A percentile compares a stretch with the other conserved stretches of the same genome.
phyloP scores from a whole-genome alignment of 345 rosid genomes.

The Mangifera indica region DNA sequence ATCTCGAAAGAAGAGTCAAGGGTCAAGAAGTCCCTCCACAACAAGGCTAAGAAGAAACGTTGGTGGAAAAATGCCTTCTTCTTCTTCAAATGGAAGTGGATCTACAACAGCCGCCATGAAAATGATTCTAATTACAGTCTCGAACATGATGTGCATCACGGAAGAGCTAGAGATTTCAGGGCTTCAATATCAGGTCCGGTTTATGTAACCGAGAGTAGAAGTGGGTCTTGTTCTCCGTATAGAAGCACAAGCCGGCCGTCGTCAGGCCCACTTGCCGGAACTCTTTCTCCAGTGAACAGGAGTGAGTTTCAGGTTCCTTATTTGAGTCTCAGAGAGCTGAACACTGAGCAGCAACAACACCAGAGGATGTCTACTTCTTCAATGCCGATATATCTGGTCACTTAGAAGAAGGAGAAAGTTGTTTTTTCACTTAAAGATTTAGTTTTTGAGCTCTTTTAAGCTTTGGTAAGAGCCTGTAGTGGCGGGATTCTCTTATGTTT shows the following conservation, averaged over 20 bases:
- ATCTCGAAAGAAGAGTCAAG: constrained; percentile 60
- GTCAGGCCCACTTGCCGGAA: constrained; percentile 77
- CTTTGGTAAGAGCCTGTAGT: not conserved
- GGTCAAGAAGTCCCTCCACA: constrained; percentile 34
- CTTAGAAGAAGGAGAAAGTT: constrained; percentile 21
- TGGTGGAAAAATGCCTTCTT: constrained; percentile 84
- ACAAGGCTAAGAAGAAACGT: constrained; percentile 46
- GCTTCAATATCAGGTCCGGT: constrained; percentile 64
- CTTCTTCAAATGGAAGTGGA: constrained; percentile 64
- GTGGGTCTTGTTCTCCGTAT: constrained; percentile 67
- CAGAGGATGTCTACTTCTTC: constrained; percentile 57
- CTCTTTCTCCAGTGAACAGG: constrained; percentile 42
- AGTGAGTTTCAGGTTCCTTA: constrained; percentile 60
- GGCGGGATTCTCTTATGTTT: not conserved
- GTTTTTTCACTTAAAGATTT: not conserved
- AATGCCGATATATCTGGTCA: constrained; percentile 64
- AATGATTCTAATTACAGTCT: constrained; percentile 20
- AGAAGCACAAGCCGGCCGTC: constrained; percentile 42
- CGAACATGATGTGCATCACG: constrained; percentile 43
- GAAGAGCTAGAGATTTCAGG: constrained; percentile 45
- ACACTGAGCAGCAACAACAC: constrained; percentile 53
- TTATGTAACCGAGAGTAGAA: constrained; percentile 66
- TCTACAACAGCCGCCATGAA: constrained; percentile 17
- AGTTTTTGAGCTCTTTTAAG: not conserved
- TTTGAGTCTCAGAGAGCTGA: constrained; percentile 71